Base-by-base conservation (phyloP, 768 basidiomycete species). In the Artomyces pyxidatus region DNA sequence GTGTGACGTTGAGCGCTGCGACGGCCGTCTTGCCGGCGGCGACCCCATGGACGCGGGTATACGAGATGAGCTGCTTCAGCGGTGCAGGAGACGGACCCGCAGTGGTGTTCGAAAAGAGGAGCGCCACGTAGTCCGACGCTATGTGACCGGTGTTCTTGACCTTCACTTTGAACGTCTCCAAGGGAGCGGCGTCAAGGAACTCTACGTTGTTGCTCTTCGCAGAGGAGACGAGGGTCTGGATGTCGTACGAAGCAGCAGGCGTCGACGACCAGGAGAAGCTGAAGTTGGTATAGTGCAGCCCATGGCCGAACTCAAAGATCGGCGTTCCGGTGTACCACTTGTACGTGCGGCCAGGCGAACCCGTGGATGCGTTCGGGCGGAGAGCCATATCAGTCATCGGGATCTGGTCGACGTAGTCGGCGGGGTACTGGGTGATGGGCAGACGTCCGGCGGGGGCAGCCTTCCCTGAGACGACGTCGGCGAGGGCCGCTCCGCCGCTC, bases 311-410 rank as follows among this genome's bases (percentile, higher is more conserved):
- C 47, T 72, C 69, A 58, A 70, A 76, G 17, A 78, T 66, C n/a
- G 77, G 71, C 14, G 67, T 66, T 12, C 70, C 75, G 21, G 65
- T 68, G 64, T 71, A 79, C 78, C 77, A 81, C 53, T 72, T 76
- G 63, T 80, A 80, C 8, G 78, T 79, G 28, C 78, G 69, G 10
- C 78, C 78, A 0, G 78, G 77, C 53, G 70, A 75, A 29, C 43
- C 43, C 11, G 26, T 28, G 41, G 65, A 66, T 26, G 61, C 54
- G 55, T 67, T 71, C 6, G 77, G 74, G 19, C 74, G 76, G 30
- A 80, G 61, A 2, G 59, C 65, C 77, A 81, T 81, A 61, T 81
- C 74, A 5, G 78, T 79, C 77, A 80, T 79, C 1, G 67, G 66
- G 16, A 80, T 66, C 53, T 72, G 63, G 47, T 71, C 58, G 14